A percentile compares a stretch with the other conserved stretches of the same genome.
These are phyloP conservation scores for Chamaecrista fasciculata DNA, from an alignment of 306 rosid species.

Conservation along the genomic window DNA sequence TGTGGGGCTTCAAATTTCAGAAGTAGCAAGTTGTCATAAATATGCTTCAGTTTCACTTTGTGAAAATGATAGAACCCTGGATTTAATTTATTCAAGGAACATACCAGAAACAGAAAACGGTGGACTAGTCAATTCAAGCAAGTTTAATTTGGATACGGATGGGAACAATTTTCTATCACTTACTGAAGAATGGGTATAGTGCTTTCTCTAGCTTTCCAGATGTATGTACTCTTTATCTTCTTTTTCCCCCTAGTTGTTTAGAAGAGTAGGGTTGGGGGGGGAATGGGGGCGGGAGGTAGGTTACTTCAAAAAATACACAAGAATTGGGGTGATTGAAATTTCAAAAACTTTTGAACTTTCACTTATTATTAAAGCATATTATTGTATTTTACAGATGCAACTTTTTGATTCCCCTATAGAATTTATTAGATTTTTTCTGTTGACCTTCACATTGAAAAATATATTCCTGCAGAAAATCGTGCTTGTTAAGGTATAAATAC, in stretches of 20 bases:
- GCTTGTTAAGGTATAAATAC: background rate
- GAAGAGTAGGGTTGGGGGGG: background rate
- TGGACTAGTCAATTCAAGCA: constrained; percentile 32
- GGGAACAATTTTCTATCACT: constrained; percentile 26
- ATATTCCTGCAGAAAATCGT: background rate
- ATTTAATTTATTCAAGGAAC: constrained; percentile 39
- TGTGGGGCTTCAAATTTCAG: constrained; percentile 46
- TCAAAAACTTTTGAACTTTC: constrained; percentile 5
- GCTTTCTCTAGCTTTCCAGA: constrained; percentile 40
- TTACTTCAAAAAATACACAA: background rate
- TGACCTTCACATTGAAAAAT: background rate
- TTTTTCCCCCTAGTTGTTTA: background rate
- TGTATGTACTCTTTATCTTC: constrained; percentile 22
- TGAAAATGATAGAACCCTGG: constrained; percentile 40
- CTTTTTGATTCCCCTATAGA: constrained; percentile 1
- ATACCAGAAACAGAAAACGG: constrained; percentile 29
- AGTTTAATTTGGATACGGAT: constrained; percentile 25
- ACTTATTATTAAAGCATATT: background rate
- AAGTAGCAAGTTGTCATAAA: constrained; percentile 53
- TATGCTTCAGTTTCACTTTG: constrained; percentile 38
- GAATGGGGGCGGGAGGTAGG: background rate
- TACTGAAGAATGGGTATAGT: constrained; percentile 39
- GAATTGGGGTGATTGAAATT: background rate
- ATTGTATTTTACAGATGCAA: constrained; percentile 10
- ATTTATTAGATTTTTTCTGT: background rate